Conservation (phyloP, 805 yeast genomes). For the Monosporozyma solicola region DNA sequence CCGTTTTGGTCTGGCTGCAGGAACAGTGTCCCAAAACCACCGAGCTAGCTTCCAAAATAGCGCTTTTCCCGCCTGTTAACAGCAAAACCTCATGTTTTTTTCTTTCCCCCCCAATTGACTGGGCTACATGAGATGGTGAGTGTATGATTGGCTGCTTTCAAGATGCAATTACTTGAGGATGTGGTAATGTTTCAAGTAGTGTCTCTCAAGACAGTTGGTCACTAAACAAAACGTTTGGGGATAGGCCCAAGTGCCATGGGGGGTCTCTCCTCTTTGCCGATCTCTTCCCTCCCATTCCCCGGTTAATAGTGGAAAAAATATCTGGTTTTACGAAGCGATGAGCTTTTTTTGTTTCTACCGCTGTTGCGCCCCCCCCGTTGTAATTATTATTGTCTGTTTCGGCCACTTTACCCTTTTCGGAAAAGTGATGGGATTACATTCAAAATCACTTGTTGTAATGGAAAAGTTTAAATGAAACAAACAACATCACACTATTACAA, state of each 20-base stretch:
- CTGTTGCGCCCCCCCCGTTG: background rate
- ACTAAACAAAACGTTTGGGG: no score
- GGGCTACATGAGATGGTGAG: no score
- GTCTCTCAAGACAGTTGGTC: no score
- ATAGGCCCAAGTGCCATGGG: no score
- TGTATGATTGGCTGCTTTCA: no score
- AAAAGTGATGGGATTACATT: background rate
- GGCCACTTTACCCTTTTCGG: background rate
- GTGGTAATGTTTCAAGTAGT: no score
- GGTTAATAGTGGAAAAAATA: background rate
- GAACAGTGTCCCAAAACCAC: background rate
- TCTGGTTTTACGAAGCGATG: background rate
- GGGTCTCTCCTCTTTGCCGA: no score
- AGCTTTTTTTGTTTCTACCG: background rate
- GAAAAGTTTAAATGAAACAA: background rate
- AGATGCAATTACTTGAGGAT: no score
- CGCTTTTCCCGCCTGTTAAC: no score
- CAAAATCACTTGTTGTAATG: background rate
- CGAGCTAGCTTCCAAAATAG: no score
- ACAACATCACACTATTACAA: background rate
- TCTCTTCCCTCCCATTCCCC: background rate
- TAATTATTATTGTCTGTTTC: background rate
- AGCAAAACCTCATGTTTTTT: no score
- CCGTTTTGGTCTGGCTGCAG: background rate
- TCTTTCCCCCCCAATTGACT: no score